Conservation (phyloP, 495 filamentous ascomycete genomes). For the Daldinia loculata region DNA sequence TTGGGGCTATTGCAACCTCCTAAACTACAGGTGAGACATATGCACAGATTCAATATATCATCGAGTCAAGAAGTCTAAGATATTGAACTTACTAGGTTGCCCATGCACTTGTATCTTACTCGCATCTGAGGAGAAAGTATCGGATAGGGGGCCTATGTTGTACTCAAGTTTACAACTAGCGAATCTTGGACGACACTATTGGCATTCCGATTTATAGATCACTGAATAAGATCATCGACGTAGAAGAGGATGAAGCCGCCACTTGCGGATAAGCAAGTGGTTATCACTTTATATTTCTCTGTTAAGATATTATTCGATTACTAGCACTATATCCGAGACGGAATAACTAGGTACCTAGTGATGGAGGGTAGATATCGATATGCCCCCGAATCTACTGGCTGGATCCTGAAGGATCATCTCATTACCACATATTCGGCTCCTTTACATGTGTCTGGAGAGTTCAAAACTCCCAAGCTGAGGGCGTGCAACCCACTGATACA, state of each 20-base stretch:
- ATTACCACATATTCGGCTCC: neutral
- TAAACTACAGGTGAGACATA: neutral
- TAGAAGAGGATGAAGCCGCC: neutral
- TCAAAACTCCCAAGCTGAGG: neutral
- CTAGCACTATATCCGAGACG: neutral
- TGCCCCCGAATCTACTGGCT: neutral
- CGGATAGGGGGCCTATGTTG: neutral
- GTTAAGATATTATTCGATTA: neutral
- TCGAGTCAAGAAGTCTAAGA: neutral
- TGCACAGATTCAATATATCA: neutral
- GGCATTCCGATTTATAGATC: neutral
- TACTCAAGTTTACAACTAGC: neutral
- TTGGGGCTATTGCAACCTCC: neutral
- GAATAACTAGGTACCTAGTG: neutral
- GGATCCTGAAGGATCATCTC: neutral
- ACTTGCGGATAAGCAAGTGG: neutral
- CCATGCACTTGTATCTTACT: neutral
- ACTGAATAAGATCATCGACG: neutral
- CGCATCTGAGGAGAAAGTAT: neutral
- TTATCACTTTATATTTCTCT: neutral
- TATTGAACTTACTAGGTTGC: neutral
- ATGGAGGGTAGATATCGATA: neutral
- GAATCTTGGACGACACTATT: conserved; percentile 13
- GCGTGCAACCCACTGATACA: neutral
- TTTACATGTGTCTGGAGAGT: neutral